Percentiles rank a stretch among this genome's conserved stretches.
These are phyloP conservation scores for Parvularia atlantis DNA, from an alignment of 78 protist species.

Conservation along the genomic window DNA sequence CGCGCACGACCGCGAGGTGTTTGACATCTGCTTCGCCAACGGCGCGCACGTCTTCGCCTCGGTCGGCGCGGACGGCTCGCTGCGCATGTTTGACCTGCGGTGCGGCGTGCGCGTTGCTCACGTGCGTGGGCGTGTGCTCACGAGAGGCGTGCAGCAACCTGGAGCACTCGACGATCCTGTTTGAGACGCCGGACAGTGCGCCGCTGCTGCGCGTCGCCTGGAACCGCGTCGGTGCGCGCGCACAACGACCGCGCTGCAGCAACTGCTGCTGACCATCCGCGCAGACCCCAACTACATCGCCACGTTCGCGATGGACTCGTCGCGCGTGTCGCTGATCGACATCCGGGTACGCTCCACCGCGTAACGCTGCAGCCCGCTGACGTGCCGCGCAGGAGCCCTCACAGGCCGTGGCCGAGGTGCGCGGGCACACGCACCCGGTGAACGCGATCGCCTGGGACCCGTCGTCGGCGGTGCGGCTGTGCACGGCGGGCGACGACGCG, in stretches of 20 bases:
- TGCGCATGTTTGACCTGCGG: conserved; percentile 94
- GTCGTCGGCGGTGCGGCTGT: background rate
- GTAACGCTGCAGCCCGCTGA: too few relatives aligned
- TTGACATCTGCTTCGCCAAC: conserved; percentile 80
- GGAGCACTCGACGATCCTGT: conserved; percentile 93
- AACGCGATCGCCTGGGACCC: conserved; percentile 63
- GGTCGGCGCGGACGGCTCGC: conserved; percentile 90
- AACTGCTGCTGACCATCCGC: background rate
- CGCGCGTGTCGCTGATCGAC: conserved; percentile 71
- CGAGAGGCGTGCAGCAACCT: conserved; percentile 20
- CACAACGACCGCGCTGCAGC: conserved; percentile 53
- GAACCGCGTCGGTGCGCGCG: conserved; percentile 91
- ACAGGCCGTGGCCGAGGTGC: conserved; percentile 69
- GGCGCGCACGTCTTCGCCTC: conserved; percentile 72
- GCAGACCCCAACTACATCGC: conserved; percentile 84
- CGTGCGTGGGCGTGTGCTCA: background rate
- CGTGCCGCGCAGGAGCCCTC: conserved; percentile 49
- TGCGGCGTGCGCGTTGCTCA: background rate
- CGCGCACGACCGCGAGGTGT: conserved; percentile 98
- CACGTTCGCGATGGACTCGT: conserved; percentile 69
- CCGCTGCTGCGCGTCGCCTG: conserved; percentile 88
- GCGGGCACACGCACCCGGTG: conserved; percentile 96
- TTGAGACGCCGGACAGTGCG: conserved; percentile 65
- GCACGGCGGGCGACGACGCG: conserved; percentile 60
- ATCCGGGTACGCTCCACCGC: conserved; percentile 78